Evolutionary conservation across 129 eudicot genomes (phyloP).

Genomic region (Helianthus tuberosus): DNA sequence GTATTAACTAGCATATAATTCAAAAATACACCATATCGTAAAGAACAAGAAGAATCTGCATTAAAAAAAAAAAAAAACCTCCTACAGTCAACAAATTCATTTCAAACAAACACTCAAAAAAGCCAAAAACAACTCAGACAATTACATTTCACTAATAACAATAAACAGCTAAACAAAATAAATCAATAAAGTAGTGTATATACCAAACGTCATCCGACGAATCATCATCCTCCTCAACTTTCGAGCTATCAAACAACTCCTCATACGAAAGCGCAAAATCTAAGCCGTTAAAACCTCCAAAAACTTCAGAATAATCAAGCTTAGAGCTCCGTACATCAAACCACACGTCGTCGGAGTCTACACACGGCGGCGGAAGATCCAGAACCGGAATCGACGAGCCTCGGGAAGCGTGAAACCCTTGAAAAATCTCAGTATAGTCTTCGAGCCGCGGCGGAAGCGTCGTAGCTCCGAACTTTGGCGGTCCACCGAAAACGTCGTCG

Average conservation of each 20-base stretch:
- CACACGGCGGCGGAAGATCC: slow-evolving; percentile 62
- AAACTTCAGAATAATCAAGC: slow-evolving; percentile 72
- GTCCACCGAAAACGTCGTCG: slow-evolving; percentile 90
- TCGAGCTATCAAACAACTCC: slow-evolving; percentile 47
- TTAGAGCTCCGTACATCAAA: slow-evolving; percentile 53
- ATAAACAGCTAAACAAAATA: neutral
- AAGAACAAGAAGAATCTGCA: neutral
- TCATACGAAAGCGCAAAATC: slow-evolving; percentile 64
- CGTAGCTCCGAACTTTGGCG: slow-evolving; percentile 65
- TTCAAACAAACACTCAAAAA: neutral
- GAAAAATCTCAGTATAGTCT: slow-evolving; percentile 88
- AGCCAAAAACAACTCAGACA: neutral
- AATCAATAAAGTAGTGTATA: neutral
- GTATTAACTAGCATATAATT: neutral
- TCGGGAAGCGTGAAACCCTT: slow-evolving; percentile 80
- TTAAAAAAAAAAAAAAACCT: neutral
- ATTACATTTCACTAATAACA: too few relatives aligned
- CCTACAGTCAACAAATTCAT: neutral
- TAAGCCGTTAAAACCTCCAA: slow-evolving; percentile 53
- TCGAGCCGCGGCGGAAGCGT: slow-evolving; percentile 79
- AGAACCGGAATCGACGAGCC: slow-evolving; percentile 81
- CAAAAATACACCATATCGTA: neutral
- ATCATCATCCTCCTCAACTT: slow-evolving; percentile 37
- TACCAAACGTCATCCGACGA: slow-evolving; percentile 87
- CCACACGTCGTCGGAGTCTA: slow-evolving; percentile 36